Percentiles rank a stretch among this genome's conserved stretches.
Evolutionary conservation across 257 asterid genomes (phyloP).

Genomic region (Datura wrightii): DNA sequence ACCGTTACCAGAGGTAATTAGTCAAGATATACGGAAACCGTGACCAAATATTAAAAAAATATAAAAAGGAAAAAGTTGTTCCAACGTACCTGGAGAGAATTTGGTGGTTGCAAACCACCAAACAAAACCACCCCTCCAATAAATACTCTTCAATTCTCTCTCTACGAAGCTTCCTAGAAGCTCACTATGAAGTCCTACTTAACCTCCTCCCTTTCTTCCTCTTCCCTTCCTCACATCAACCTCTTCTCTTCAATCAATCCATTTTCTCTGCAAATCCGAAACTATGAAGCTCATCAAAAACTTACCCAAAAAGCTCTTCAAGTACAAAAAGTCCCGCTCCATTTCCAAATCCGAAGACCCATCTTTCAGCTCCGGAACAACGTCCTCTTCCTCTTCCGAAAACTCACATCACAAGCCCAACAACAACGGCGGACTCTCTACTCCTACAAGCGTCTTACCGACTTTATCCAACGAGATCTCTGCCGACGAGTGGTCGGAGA

Average conservation of each 20-base stretch:
- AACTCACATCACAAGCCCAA: constrained; percentile 30
- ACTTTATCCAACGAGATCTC: constrained; percentile 43
- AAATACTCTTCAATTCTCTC: constrained; percentile 38
- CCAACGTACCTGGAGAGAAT: not conserved
- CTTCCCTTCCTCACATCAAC: constrained; percentile 26
- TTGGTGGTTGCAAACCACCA: not conserved
- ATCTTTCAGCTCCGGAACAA: constrained; percentile 37
- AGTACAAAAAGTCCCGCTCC: constrained; percentile 33
- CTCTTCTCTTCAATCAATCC: not conserved
- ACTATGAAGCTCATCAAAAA: constrained; percentile 57
- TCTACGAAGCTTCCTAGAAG: constrained; percentile 68
- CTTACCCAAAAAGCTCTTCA: constrained; percentile 58
- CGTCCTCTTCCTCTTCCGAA: constrained; percentile 28
- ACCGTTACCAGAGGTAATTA: too few relatives aligned
- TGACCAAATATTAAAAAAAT: too few relatives aligned
- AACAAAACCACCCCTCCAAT: constrained; percentile 33
- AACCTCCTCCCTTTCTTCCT: constrained; percentile 32
- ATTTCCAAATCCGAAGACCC: constrained; percentile 43
- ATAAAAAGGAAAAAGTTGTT: not conserved
- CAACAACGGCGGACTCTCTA: constrained; percentile 38
- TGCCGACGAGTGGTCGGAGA: constrained; percentile 55
- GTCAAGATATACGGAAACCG: not conserved
- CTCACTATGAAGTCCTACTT: constrained; percentile 47
- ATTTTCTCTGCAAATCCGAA: not conserved
- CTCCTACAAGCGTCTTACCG: constrained; percentile 82